Evolutionary conservation across 305 asterid species (phyloP), one percentile per base, ranked within the genome.

Genomic region (Fraxinus xanthoxyloides): DNA sequence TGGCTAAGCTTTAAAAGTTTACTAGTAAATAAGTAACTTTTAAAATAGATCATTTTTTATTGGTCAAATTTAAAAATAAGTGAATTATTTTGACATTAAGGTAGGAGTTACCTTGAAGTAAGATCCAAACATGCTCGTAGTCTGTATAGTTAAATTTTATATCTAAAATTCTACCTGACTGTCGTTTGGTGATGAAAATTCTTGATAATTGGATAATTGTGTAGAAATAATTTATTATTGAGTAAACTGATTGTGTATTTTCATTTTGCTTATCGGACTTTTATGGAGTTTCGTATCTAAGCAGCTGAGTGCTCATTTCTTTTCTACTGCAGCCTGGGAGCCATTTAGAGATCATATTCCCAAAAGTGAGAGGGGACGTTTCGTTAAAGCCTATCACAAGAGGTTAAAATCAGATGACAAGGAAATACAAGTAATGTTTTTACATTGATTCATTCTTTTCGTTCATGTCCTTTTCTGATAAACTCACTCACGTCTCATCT

Each of bases 321-420:
- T 65, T 36, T 78, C 82, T 70, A 21, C n/a, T 89, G 76, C 89
- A 92, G 99, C 92, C 61, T 95, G 99, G 99, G 98, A 95, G 88
- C 89, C 94, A 69, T 95, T 94, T 89, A 93, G 95, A 87, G 98
- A 94, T 89, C 93, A 89, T 85, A 92, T 95, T 84, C 99, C 99
- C 6, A 98, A 91, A 84, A 85, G 90, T 87, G 99, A 96, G 89
- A 91, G 99, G 84, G 92, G 89, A 28, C 90, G 95, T 85, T 86
- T 94, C 32, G 87, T 96, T 40, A 89, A 96, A 79, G 98, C 99
- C 78, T 96, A 92, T 84, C 93, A 96, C 93, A 96, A 93, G 90
- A 93, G 98, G 88, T 84, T 96, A 80, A 93, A 96, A 85, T 94
- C 99, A 46, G 84, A 86, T 85, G 93, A 92, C 87, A 90, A 85